A percentile compares a stretch with the other conserved stretches of the same genome.
These are phyloP conservation scores for Sphagnum tenellum DNA, from an alignment of 225 moss, liverwort and hornwort species.

Conservation along the genomic window DNA sequence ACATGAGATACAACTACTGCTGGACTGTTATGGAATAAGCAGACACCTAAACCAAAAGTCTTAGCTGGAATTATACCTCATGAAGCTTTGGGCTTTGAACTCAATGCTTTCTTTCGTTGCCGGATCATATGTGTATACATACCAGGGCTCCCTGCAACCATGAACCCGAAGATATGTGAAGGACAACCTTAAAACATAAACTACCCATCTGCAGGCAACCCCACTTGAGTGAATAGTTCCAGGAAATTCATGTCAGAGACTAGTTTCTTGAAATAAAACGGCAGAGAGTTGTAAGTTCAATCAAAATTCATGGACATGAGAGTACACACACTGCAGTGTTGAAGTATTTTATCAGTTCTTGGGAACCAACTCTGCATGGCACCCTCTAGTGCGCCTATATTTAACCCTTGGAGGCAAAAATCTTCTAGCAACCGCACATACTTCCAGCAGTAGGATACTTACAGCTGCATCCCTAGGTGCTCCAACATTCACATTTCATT, in stretches of 20 bases:
- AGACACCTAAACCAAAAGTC: no score
- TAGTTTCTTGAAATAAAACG: neutral
- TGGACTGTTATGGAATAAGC: no score
- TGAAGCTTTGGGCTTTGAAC: constrained; percentile 25
- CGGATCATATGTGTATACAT: constrained; percentile 87
- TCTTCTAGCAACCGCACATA: no score
- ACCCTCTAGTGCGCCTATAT: no score
- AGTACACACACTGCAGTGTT: neutral
- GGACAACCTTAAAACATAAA: neutral
- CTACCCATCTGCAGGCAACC: neutral
- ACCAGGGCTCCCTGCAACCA: constrained; percentile 63
- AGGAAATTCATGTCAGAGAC: neutral
- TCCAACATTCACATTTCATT: no score
- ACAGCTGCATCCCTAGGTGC: no score
- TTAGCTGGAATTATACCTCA: neutral
- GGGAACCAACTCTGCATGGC: neutral
- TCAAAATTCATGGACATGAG: neutral
- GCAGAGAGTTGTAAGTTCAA: neutral
- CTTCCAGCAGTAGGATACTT: no score
- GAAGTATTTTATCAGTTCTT: neutral
- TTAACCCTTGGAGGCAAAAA: no score
- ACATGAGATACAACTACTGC: no score
- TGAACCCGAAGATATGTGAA: no score
- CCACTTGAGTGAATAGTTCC: neutral
- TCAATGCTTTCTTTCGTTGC: constrained; percentile 77